Percentiles rank a stretch among this genome's conserved stretches.
These are phyloP conservation scores for Ascochyta clinopodiicola DNA, from an alignment of 2,329 filamentous ascomycete genomes.

Conservation along the genomic window DNA sequence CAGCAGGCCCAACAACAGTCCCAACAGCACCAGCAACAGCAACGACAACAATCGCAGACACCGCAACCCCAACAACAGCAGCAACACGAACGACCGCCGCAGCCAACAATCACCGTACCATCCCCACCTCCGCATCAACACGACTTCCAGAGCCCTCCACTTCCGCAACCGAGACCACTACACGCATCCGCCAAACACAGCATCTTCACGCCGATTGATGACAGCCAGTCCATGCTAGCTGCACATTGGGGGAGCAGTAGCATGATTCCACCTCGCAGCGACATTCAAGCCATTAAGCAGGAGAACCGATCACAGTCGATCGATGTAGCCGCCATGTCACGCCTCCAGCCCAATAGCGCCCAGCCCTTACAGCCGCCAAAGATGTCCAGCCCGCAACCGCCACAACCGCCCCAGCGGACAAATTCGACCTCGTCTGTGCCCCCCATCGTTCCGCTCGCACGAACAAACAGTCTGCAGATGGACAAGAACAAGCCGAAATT, in stretches of 20 bases:
- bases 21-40: constrained; percentile 72
- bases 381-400: constrained; percentile 42
- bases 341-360: constrained; percentile 52
- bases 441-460: constrained; percentile 73
- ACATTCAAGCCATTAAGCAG: constrained; percentile 53
- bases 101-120: constrained; percentile 49
- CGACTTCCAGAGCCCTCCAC: constrained; percentile 60
- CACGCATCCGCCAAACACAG: constrained; percentile 75
- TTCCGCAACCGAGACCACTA: constrained; percentile 69
- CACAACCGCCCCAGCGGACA: constrained; percentile 56
- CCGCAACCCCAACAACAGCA: constrained; percentile 77
- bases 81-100: constrained; percentile 64
- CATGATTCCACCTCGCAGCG: constrained; percentile 53
- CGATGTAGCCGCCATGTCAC: constrained; percentile 62
- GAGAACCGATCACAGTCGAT: constrained; percentile 68
- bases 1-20: constrained; percentile 64
- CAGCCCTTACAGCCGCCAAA: constrained; percentile 60
- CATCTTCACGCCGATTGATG: constrained; percentile 97
- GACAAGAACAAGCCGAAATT: constrained; percentile 79
- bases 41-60: constrained; percentile 71
- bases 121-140: constrained; percentile 60
- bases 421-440: constrained; percentile 68
- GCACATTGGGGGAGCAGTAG: constrained; percentile 73
- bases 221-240: constrained; percentile 84
- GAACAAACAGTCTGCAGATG: constrained; percentile 72